Evolutionary conservation across 2,329 filamentous ascomycete species (phyloP), one percentile per base, ranked within the genome.

Genomic region (Biscogniauxia marginata): DNA sequence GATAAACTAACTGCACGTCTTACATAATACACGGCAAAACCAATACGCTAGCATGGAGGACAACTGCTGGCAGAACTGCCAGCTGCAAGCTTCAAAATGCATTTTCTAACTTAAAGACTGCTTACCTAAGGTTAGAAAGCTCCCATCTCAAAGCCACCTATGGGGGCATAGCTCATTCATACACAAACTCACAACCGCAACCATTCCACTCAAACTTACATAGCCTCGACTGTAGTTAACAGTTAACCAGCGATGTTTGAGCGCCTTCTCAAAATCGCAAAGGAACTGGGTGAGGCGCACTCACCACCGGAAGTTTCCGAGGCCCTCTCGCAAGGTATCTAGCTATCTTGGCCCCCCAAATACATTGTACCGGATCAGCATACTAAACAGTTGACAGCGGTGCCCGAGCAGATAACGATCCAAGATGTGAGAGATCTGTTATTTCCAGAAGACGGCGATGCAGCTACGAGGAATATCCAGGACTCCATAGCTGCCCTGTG

Each of bases 201-300:
- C 30, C 30, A 34, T 34, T 11, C 16, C 30, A 34, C 30, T 13
- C n/a, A n/a, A n/a, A n/a, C n/a, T n/a, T n/a, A n/a, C n/a, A n/a
- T n/a, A n/a, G n/a, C n/a, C n/a, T n/a, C n/a, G n/a, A n/a, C n/a
- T n/a, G n/a, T n/a, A n/a, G n/a, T n/a, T n/a, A n/a, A n/a, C n/a
- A n/a, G n/a, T n/a, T n/a, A n/a, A n/a, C n/a, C n/a, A n/a, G 11
- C 9, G 13, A 39, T 63, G 59, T 54, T 62, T 22, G 57, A 56
- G 43, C 30, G 25, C 21, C 57, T 63, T 46, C 52, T 62, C 30
- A 47, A 52, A 48, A 49, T 46, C 20, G 54, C 56, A 9, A 50
- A 49, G 13, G 20, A 45, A 9, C n/a, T 58, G 19, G 46, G 45
- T 11, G 44, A 52, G 46, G 25, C 53, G 24, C 50, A 45, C 18